Conservation (phyloP, 768 basidiomycete species). For the Suillus tomentosus region DNA sequence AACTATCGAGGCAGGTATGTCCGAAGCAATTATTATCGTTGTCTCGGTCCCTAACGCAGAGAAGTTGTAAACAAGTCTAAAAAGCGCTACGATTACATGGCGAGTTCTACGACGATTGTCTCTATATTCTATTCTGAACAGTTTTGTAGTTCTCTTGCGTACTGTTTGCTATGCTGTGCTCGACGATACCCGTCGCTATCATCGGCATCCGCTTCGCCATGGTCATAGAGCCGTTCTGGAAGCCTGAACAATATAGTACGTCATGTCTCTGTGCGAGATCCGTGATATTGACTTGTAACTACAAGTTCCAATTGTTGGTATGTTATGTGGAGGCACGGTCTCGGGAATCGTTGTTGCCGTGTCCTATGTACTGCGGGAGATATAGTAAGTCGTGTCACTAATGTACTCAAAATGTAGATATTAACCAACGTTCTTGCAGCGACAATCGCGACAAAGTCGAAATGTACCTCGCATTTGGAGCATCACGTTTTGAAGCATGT, state of each 20-base stretch:
- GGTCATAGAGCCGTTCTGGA: conserved; percentile 79
- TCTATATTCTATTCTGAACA: conserved; percentile 16
- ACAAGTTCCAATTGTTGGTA: conserved; percentile 80
- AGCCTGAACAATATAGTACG: conserved; percentile 78
- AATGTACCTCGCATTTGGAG: conserved; percentile 84
- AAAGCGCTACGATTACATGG: conserved; percentile 75
- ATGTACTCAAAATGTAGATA: background rate
- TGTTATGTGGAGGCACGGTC: conserved; percentile 83
- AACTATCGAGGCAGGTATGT: conserved; percentile 73
- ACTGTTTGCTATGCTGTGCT: conserved; percentile 67
- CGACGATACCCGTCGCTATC: conserved; percentile 79
- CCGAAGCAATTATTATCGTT: background rate
- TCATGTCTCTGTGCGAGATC: background rate
- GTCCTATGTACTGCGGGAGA: conserved; percentile 71
- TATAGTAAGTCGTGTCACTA: conserved; percentile 51
- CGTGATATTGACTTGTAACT: background rate
- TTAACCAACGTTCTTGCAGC: conserved; percentile 35
- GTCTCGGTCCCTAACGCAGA: background rate
- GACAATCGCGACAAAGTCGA: conserved; percentile 88
- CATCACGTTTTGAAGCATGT: conserved; percentile 81
- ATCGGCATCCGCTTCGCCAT: conserved; percentile 77
- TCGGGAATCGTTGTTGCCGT: conserved; percentile 73
- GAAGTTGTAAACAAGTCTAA: conserved; percentile 80
- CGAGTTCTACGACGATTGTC: conserved; percentile 25
- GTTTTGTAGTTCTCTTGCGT: conserved; percentile 59